Percentiles rank a stretch among this genome's conserved stretches.
Conservation (phyloP, 163 green algal genomes). For the Chlorella variabilis region DNA sequence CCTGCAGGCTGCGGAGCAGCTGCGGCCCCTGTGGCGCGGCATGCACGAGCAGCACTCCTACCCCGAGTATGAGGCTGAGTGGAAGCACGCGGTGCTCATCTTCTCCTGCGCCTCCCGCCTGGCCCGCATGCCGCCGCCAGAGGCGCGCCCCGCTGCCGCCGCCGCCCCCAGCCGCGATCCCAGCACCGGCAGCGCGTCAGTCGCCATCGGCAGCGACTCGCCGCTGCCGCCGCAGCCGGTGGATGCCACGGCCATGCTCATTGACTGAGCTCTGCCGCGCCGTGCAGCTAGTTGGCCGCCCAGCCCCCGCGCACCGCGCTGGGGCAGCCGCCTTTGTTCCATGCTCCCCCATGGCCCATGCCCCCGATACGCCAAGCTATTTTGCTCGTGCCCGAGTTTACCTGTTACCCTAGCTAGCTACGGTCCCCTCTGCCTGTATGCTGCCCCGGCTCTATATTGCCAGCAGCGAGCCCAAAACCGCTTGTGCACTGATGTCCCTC, state of each 20-base stretch:
- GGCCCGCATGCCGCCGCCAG: background rate
- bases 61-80: conserved; percentile 51
- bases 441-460: background rate
- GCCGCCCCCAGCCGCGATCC: background rate
- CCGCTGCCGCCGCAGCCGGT: background rate
- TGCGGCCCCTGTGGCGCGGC: conserved; percentile 53
- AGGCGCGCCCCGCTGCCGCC: no score
- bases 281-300: background rate
- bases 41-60: conserved; percentile 56
- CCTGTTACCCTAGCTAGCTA: no score
- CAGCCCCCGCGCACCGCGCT: no score
- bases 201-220: background rate
- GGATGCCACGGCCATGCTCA: conserved; percentile 12
- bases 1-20: conserved; percentile 43
- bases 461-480: no score
- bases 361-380: no score
- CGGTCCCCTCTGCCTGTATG: background rate
- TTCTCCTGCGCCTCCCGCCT: conserved; percentile 19
- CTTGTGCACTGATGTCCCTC: background rate
- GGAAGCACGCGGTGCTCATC: conserved; percentile 44
- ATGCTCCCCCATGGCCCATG: no score
- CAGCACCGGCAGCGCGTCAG: background rate
- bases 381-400: no score
- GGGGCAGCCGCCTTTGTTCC: no score
- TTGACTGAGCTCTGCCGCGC: conserved; percentile 18